Evolutionary conservation across 768 basidiomycete species (phyloP).

Genomic region (Mycena capillaripes): DNA sequence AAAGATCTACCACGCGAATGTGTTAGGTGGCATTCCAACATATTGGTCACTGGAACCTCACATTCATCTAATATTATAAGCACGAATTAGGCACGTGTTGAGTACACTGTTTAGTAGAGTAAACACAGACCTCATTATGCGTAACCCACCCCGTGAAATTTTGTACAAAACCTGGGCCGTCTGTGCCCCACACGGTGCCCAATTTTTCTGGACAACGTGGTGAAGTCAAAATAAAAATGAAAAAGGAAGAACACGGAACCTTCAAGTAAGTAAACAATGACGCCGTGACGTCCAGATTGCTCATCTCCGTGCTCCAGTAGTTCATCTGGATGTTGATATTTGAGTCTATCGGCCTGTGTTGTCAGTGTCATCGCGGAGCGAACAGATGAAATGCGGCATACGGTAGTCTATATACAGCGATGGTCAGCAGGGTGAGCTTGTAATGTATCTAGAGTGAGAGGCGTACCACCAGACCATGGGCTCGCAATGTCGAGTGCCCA

Average conservation of each 20-base stretch:
- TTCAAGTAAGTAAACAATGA: constrained; percentile 79
- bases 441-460: constrained; percentile 5
- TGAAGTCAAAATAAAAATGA: not conserved
- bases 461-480: constrained; percentile 75
- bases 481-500: constrained; percentile 71
- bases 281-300: constrained; percentile 68
- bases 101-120: too few species aligned
- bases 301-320: constrained; percentile 83
- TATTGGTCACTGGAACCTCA: too few species aligned
- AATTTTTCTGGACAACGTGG: constrained; percentile 67
- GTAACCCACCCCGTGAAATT: constrained; percentile 84
- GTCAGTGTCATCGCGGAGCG: not conserved
- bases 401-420: constrained; percentile 47
- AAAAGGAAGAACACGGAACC: constrained; percentile 49
- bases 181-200: constrained; percentile 78
- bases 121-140: constrained; percentile 85
- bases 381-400: constrained; percentile 32
- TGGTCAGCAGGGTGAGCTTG: not conserved
- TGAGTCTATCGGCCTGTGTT: constrained; percentile 59
- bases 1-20: constrained; percentile 64
- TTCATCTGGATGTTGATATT: constrained; percentile 91
- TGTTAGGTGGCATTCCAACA: too few species aligned
- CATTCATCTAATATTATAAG: constrained; percentile 86
- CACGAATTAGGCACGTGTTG: too few species aligned
- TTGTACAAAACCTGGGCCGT: constrained; percentile 74